These are phyloP conservation scores for Stylonectria norvegica DNA, from an alignment of 2,329 filamentous ascomycete genomes.

Conservation along the genomic window DNA sequence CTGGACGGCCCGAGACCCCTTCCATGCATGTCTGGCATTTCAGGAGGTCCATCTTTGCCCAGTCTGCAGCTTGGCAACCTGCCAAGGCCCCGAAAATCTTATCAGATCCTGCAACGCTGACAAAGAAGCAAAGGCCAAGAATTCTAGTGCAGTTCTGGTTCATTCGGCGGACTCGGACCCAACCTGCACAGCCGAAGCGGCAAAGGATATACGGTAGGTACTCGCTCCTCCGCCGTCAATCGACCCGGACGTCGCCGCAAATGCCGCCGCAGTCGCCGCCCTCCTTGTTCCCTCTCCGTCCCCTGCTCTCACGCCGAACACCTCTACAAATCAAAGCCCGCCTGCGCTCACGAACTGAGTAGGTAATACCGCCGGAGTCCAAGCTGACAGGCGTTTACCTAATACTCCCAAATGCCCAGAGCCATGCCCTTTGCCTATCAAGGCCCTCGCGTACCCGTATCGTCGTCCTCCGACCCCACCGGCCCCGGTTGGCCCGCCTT, in stretches of 20 bases:
- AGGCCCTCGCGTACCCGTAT: background rate
- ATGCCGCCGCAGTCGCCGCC: no score
- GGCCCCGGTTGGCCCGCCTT: background rate
- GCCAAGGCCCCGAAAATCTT: conserved; percentile 21
- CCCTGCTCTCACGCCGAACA: no score
- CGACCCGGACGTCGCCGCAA: conserved; percentile 5
- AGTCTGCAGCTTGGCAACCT: no score
- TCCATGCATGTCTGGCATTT: no score
- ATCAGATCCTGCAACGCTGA: conserved; percentile 23
- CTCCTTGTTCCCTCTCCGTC: no score
- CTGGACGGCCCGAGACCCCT: no score
- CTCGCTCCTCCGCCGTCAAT: conserved; percentile 5
- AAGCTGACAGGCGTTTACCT: no score
- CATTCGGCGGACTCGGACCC: background rate
- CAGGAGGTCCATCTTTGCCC: no score
- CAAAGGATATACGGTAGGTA: conserved; percentile 2
- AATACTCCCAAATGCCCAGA: no score
- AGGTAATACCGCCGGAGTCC: no score
- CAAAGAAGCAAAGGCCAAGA: conserved; percentile 11
- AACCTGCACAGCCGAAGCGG: conserved; percentile 3
- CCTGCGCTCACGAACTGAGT: no score
- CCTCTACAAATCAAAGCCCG: no score
- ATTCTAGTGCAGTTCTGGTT: background rate
- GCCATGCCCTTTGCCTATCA: background rate
- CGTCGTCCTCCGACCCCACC: background rate